phyloP scores from a whole-genome alignment of 2,329 filamentous ascomycete genomes.

The Arthrobotrys sinensis region DNA sequence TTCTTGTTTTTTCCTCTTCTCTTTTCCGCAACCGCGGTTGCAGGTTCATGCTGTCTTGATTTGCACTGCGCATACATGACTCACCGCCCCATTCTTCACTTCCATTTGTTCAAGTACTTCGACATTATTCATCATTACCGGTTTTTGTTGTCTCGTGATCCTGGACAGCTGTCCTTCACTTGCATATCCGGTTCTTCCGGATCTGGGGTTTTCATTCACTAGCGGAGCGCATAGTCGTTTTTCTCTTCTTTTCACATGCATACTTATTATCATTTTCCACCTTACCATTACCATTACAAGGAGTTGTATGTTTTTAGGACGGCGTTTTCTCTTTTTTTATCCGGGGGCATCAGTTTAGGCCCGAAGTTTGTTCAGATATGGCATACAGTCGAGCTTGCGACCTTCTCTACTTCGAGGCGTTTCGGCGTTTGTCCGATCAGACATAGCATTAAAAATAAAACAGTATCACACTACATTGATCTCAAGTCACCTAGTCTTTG shows the following conservation, averaged over 20 bases:
- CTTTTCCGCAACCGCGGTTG: not conserved
- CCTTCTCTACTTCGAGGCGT: not conserved
- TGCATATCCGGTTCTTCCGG: slow-evolving; percentile 17
- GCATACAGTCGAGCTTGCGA: not conserved
- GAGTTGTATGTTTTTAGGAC: not conserved
- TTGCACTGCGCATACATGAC: slow-evolving; percentile 12
- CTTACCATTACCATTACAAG: not conserved
- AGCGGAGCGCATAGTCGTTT: not conserved
- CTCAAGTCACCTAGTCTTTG: not conserved
- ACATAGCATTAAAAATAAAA: not conserved
- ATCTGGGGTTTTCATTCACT: not conserved
- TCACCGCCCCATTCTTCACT: not conserved
- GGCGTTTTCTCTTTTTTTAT: not conserved
- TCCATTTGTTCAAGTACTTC: slow-evolving; percentile 18
- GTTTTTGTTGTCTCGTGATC: not conserved
- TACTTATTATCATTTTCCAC: slow-evolving; percentile 10
- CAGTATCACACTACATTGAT: not conserved
- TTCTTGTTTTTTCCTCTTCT: not conserved
- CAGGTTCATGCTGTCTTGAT: slow-evolving; percentile 3
- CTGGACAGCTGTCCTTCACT: not conserved
- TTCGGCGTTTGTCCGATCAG: not conserved
- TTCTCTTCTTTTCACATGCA: slow-evolving; percentile 3
- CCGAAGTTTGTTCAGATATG: not conserved
- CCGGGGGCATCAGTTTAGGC: not conserved
- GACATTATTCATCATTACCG: not conserved